These are phyloP conservation scores for Scheffersomyces quercinus DNA, from an alignment of 1,139 yeast species.

Conservation along the genomic window DNA sequence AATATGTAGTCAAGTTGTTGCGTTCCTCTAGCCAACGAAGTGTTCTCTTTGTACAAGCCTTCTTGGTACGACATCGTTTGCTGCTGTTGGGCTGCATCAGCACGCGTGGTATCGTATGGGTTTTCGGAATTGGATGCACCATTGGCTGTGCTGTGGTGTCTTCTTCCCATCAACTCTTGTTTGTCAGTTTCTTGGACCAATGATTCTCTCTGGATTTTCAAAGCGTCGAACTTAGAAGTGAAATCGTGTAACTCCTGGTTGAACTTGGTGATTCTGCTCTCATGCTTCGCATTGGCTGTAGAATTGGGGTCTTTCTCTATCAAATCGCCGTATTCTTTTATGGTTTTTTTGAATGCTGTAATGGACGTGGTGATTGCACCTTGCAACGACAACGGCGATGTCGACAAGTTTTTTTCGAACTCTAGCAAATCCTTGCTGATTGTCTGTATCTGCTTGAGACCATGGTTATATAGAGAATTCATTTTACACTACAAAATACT, in stretches of 20 bases:
- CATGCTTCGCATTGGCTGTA: conserved; percentile 62
- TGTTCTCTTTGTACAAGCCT: conserved; percentile 68
- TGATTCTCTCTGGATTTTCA: conserved; percentile 68
- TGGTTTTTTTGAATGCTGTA: conserved; percentile 71
- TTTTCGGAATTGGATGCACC: conserved; percentile 48
- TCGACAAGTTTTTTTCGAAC: conserved; percentile 66
- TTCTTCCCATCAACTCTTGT: conserved; percentile 63
- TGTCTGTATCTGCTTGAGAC: conserved; percentile 78
- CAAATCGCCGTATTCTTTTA: conserved; percentile 73
- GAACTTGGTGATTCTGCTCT: conserved; percentile 61
- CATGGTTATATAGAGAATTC: conserved; percentile 90
- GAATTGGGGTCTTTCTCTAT: conserved; percentile 60
- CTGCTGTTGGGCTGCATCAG: conserved; percentile 26
- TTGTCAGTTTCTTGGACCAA: conserved; percentile 51
- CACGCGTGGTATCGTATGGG: conserved; percentile 48
- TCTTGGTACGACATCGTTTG: conserved; percentile 51
- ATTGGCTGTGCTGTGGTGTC: conserved; percentile 28
- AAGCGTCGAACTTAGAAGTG: conserved; percentile 56
- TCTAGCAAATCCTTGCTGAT: conserved; percentile 65
- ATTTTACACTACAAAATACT: conserved; percentile 6
- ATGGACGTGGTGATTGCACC: conserved; percentile 85
- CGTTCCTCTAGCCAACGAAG: conserved; percentile 67
- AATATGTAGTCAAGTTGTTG: conserved; percentile 85
- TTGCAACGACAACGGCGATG: conserved; percentile 74
- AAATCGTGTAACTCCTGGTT: conserved; percentile 59